These are phyloP conservation scores for Lasiodiplodia gonubiensis DNA, from an alignment of 2,329 filamentous ascomycete species.

Conservation along the genomic window DNA sequence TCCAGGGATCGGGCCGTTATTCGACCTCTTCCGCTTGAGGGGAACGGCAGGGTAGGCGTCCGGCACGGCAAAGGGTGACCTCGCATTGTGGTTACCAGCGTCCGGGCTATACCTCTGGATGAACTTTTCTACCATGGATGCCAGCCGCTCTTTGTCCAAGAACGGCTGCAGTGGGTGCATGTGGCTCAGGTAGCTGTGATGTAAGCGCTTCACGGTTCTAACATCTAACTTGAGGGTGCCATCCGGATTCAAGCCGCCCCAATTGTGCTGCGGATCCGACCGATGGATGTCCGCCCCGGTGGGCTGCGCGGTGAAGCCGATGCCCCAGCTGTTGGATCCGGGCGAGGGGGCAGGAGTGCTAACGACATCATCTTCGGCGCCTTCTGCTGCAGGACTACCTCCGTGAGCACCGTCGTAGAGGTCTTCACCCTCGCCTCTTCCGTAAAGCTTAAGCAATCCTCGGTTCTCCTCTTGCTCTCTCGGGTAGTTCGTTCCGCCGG, in stretches of 20 bases:
- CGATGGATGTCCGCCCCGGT: constrained; percentile 40
- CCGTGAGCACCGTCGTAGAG: constrained; percentile 55
- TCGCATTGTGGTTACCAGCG: constrained; percentile 31
- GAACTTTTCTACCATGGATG: constrained; percentile 59
- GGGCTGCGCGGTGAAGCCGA: constrained; percentile 44
- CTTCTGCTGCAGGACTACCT: constrained; percentile 47
- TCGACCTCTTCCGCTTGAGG: constrained; percentile 45
- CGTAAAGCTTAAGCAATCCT: constrained; percentile 76
- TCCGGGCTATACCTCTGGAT: constrained; percentile 41
- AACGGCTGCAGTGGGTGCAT: constrained; percentile 71
- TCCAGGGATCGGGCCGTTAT: constrained; percentile 31
- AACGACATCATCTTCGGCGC: constrained; percentile 43
- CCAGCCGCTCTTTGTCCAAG: constrained; percentile 60
- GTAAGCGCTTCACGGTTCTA: constrained; percentile 56
- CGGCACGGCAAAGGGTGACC: constrained; percentile 35
- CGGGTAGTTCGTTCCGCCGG: constrained; percentile 62
- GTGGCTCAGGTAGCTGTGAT: constrained; percentile 62
- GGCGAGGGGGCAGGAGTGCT: constrained; percentile 46
- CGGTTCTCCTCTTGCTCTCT: constrained; percentile 76
- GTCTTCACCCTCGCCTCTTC: constrained; percentile 76
- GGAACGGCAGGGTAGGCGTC: constrained; percentile 36
- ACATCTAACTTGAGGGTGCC: constrained; percentile 61
- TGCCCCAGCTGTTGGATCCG: constrained; percentile 57
- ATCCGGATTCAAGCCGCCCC: constrained; percentile 58
- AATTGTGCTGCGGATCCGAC: constrained; percentile 40